Percentiles rank a stretch among this genome's conserved stretches.
These are phyloP conservation scores for Ophiostoma piceae DNA, from an alignment of 2,329 filamentous ascomycete species.

Conservation along the genomic window DNA sequence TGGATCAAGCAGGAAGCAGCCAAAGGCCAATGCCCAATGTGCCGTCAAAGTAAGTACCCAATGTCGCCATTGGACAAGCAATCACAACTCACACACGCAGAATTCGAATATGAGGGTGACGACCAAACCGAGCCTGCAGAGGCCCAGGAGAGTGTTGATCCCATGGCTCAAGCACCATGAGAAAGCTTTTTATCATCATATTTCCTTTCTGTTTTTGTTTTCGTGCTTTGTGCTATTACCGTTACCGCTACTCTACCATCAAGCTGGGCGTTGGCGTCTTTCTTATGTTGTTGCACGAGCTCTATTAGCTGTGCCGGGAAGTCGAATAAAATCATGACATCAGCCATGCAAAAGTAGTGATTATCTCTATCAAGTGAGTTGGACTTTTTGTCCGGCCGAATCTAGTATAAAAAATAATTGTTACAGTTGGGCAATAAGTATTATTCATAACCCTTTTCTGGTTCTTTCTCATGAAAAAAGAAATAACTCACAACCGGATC, in stretches of 20 bases:
- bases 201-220: neutral
- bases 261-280: neutral
- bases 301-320: neutral
- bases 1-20: constrained; percentile 96
- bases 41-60: constrained; percentile 70
- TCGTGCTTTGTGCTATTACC: neutral
- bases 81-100: constrained; percentile 25
- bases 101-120: constrained; percentile 34
- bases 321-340: neutral
- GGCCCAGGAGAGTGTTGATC: constrained; percentile 18
- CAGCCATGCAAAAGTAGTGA: neutral
- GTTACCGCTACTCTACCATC: neutral
- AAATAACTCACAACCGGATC: neutral
- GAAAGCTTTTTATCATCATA: neutral
- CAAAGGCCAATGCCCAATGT: constrained; percentile 96
- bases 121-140: constrained; percentile 25
- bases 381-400: too few species aligned
- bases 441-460: neutral
- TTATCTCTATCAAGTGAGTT: neutral
- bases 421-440: neutral
- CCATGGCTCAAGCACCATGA: neutral
- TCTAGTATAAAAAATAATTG: neutral
- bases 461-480: neutral
- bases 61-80: too few species aligned
- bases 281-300: neutral